phyloP scores from a whole-genome alignment of 2,329 filamentous ascomycete species.

The Cladosporium halotolerans region DNA sequence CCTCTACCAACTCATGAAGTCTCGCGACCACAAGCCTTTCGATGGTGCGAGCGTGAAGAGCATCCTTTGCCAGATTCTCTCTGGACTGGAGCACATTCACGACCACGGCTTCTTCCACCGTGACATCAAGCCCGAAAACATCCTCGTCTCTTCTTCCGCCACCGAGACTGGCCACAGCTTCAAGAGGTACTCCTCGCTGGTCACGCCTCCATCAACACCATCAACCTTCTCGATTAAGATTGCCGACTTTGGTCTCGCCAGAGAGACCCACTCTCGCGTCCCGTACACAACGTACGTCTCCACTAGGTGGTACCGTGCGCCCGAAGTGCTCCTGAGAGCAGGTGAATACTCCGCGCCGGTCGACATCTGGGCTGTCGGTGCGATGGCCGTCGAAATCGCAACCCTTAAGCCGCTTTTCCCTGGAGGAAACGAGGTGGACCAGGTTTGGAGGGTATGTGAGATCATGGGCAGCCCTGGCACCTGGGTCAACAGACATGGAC shows the following conservation, averaged over 20 bases:
- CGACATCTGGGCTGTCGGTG: slow-evolving; percentile 96
- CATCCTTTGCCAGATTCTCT: slow-evolving; percentile 94
- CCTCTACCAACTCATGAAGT: slow-evolving; percentile 97
- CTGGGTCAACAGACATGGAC: slow-evolving; percentile 91
- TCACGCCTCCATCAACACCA: slow-evolving; percentile 91
- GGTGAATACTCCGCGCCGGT: slow-evolving; percentile 97
- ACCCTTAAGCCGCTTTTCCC: slow-evolving; percentile 96
- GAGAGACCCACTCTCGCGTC: slow-evolving; percentile 92
- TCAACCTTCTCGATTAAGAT: slow-evolving; percentile 96
- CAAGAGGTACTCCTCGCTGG: slow-evolving; percentile 83
- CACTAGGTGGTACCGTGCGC: slow-evolving; percentile 89
- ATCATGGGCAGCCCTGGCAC: slow-evolving; percentile 98
- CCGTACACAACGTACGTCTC: slow-evolving; percentile 99
- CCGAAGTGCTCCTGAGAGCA: slow-evolving; percentile 85
- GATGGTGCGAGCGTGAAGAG: slow-evolving; percentile 93
- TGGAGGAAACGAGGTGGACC: slow-evolving; percentile 95
- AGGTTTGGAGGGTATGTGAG: slow-evolving; percentile 97
- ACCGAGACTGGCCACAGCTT: slow-evolving; percentile 79
- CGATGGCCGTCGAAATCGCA: slow-evolving; percentile 97
- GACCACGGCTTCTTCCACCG: slow-evolving; percentile 96
- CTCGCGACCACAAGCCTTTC: slow-evolving; percentile 87
- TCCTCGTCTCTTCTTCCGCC: slow-evolving; percentile 86
- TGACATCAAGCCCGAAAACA: slow-evolving; percentile 99
- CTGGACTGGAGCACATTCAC: slow-evolving; percentile 94
- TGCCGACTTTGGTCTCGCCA: slow-evolving; percentile 93